Evolutionary conservation across 257 asterid species (phyloP).

Genomic region (Ilex asprella): DNA sequence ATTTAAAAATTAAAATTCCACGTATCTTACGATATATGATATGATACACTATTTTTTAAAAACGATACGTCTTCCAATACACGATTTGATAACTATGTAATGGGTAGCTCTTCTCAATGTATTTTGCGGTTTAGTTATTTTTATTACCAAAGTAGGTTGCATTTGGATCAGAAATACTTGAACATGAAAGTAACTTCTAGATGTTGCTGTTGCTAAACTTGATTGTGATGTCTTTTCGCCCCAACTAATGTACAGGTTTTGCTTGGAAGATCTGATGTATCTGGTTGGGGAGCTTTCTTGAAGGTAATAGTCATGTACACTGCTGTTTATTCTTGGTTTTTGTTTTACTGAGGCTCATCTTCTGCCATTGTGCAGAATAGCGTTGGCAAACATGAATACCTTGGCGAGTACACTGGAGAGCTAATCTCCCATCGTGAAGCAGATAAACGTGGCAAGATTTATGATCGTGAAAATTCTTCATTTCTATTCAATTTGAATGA

Average conservation of each 20-base stretch:
- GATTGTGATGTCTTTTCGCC: neutral
- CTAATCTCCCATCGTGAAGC: slow-evolving; percentile 94
- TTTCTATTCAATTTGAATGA: slow-evolving; percentile 84
- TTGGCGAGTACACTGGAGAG: slow-evolving; percentile 98
- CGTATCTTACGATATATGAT: too few species aligned
- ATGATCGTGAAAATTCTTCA: slow-evolving; percentile 91
- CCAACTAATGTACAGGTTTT: slow-evolving; percentile 47
- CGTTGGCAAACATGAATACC: slow-evolving; percentile 85
- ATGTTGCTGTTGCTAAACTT: neutral
- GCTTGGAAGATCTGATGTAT: slow-evolving; percentile 85
- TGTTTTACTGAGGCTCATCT: slow-evolving; percentile 14
- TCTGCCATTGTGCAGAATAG: slow-evolving; percentile 55
- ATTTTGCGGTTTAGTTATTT: too few species aligned
- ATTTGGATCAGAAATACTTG: too few species aligned
- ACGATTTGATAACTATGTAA: too few species aligned
- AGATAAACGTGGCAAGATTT: slow-evolving; percentile 98
- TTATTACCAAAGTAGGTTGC: too few species aligned
- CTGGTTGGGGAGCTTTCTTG: slow-evolving; percentile 99
- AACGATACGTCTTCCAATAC: too few species aligned
- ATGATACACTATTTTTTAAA: too few species aligned
- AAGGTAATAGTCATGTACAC: slow-evolving; percentile 48
- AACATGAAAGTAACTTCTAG: neutral
- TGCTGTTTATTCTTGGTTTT: slow-evolving; percentile 4
- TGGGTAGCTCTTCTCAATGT: too few species aligned
- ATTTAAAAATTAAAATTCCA: too few species aligned